Evolutionary conservation across 2,329 filamentous ascomycete species (phyloP).

Genomic region (Colletotrichum chlorophyti): DNA sequence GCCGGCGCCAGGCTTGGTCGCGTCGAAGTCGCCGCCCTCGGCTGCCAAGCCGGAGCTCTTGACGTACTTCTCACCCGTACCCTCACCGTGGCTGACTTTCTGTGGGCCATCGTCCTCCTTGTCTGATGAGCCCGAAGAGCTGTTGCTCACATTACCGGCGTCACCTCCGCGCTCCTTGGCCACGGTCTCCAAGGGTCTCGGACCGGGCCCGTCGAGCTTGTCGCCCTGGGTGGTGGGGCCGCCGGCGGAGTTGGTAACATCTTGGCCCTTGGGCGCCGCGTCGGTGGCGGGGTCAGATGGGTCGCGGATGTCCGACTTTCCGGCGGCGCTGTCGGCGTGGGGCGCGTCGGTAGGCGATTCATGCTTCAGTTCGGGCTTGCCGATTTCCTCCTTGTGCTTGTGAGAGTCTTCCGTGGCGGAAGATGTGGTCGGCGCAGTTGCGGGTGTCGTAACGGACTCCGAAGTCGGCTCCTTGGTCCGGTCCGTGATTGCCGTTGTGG

Average conservation of each 20-base stretch:
- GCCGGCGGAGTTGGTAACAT: constrained; percentile 40
- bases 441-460: background rate
- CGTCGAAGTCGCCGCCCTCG: constrained; percentile 74
- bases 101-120: constrained; percentile 30
- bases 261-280: constrained; percentile 41
- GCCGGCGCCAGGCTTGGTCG: constrained; percentile 67
- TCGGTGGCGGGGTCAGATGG: constrained; percentile 44
- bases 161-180: constrained; percentile 42
- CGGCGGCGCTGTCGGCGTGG: constrained; percentile 31
- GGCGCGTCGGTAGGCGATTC: constrained; percentile 30
- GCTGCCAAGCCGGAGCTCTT: constrained; percentile 64
- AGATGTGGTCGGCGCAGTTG: background rate
- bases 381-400: constrained; percentile 23
- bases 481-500: background rate
- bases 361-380: constrained; percentile 31
- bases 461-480: background rate
- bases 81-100: constrained; percentile 40
- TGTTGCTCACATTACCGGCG: constrained; percentile 33
- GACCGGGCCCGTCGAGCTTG: constrained; percentile 49
- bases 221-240: constrained; percentile 41
- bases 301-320: constrained; percentile 49
- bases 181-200: constrained; percentile 47
- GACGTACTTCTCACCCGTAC: constrained; percentile 63
- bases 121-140: constrained; percentile 15
- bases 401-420: background rate